Base-by-base conservation (phyloP, 345 rosid genomes). In the Cardamine occulta region DNA sequence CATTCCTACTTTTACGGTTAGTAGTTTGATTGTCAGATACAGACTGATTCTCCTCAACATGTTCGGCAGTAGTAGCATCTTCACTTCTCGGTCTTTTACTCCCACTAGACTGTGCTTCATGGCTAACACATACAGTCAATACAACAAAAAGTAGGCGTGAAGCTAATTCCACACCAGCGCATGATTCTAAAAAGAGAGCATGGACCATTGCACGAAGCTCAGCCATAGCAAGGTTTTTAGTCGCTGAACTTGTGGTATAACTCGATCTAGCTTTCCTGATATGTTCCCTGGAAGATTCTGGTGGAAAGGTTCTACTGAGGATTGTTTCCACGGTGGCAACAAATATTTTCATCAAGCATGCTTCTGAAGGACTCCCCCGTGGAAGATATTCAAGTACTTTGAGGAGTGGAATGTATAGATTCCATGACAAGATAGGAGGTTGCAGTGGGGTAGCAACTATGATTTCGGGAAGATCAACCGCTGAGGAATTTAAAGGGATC, bases 201-300 rank as follows among this genome's bases (percentile, higher is more conserved):
- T 94, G 98, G 60, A 94, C 95, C 98, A 94, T 91, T 17, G 95
- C 85, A 34, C 98, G 98, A 68, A 94, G 93, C 85, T 94, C 98
- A 7, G 98, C 93, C 83, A 89, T 90, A 55, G 93, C 96, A 77
- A 89, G 90, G 78, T 89, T 94, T 83, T 91, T 94, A 49, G 90
- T 85, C 21, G 95, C 85, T 73, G 95, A 80, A 48, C 90, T 90
- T 44, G 84, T 15, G 79, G 85, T 74, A 35, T 80, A 83, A 47
- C 81, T 70, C 37, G 85, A 83, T 78, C 90, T 77, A 63, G 84
- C 74, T 79, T 86, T 89, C 55, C 86, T 82, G 71, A 67, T 51
- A 32, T 79, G 85, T 67, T 89, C 95, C 56, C 72, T 66, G 28
- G 87, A 85, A 19, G 86, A 82, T 49, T 85, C 89, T 0, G 87